Base-by-base conservation (phyloP, 768 basidiomycete genomes). In the Leucocoprinus birnbaumii region DNA sequence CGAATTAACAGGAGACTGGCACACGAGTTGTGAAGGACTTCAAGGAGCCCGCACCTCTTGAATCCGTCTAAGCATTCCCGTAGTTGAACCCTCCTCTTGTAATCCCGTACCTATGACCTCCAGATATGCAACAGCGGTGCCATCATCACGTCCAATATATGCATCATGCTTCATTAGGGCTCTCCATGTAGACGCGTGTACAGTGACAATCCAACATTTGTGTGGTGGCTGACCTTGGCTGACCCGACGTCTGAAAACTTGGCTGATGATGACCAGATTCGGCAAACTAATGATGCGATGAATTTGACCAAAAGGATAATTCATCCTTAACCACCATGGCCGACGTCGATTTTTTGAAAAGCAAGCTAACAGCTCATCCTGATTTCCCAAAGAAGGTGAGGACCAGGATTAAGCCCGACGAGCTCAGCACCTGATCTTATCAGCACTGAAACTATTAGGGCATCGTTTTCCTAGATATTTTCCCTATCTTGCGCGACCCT, bases 21-120 rank as follows among this genome's bases (percentile, higher is more conserved):
- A 90, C 92, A 63, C 88, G 91, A 73, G 87, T 96, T 52, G 89
- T 80, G 56, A 94, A 91, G 80, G 94, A 96, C 71, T 98, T 95
- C 82, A 94, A 96, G 82, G 95, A 98, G 83, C 95, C 95, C 43
- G 92, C 94, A 77, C 83, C 94, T 64, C 84, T 91, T 54, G 90
- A 90, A 68, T 86, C 91, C 63, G 96, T 98, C 58, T 98, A 85
- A 86, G 64, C 63, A 58, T 65, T 64, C 67, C 72, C 62, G 67
- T 70, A 72, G 71, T 68, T 64, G 59, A 56, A 66, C 31, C 45
- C 63, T 59, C 57, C 62, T 63, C 62, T 47, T 69, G 63, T 69
- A 63, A 62, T 46, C 3, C 19, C 31, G n/a, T 69, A 56, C 62
- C 62, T 68, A 64, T 67, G 65, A 55, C 61, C 42, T 52, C 59